Conservation (phyloP, 441 rosid species). For the Erodium chrysanthum region DNA sequence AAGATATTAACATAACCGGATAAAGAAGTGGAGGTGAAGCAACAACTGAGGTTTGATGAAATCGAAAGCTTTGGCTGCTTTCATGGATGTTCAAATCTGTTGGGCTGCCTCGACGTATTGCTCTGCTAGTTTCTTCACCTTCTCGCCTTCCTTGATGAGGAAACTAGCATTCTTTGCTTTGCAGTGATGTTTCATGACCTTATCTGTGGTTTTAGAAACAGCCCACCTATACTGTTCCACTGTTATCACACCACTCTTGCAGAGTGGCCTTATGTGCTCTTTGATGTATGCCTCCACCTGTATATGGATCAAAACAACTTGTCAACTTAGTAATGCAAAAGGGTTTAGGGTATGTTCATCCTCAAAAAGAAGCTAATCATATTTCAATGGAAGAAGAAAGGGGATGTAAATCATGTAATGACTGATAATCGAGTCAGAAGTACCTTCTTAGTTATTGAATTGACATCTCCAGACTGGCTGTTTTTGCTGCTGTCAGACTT, state of each 20-base stretch:
- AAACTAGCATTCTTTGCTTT: slow-evolving; percentile 80
- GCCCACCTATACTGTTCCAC: slow-evolving; percentile 88
- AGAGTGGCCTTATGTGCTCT: slow-evolving; percentile 91
- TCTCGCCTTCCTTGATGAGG: slow-evolving; percentile 92
- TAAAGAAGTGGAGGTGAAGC: too few relatives aligned
- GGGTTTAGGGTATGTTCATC: not conserved
- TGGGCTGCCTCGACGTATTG: slow-evolving; percentile 76
- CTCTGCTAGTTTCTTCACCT: slow-evolving; percentile 93
- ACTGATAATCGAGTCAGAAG: not conserved
- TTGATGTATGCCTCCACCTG: slow-evolving; percentile 94
- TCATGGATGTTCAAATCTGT: slow-evolving; percentile 27
- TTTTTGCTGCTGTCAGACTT: slow-evolving; percentile 24
- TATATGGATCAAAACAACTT: slow-evolving; percentile 4
- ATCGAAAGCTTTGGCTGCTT: not conserved
- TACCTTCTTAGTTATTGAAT: slow-evolving; percentile 65
- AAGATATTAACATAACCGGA: not conserved
- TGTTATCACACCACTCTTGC: slow-evolving; percentile 78
- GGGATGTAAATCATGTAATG: not conserved
- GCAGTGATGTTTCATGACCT: slow-evolving; percentile 84
- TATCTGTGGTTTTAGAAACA: slow-evolving; percentile 72
- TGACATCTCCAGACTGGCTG: slow-evolving; percentile 24
- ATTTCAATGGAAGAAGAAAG: not conserved
- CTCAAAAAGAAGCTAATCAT: slow-evolving; percentile 1
- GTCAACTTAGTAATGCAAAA: not conserved
- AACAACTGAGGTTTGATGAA: not conserved